Evolutionary conservation across 2,329 filamentous ascomycete genomes (phyloP), one percentile per base, ranked within the genome.

Genomic region (Xylaria sp.): DNA sequence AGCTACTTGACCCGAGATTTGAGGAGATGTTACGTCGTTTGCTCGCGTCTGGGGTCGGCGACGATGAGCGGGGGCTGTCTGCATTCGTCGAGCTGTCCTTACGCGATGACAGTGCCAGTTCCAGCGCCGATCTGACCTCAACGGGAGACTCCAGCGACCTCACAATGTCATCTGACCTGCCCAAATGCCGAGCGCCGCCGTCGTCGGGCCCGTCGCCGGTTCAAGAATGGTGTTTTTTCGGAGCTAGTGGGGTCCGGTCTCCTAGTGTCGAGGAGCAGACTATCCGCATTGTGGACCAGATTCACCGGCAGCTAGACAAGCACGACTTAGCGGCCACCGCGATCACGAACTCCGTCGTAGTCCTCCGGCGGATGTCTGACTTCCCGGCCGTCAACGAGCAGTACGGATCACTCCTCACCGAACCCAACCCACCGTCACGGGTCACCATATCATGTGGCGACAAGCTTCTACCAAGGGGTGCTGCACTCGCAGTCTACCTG

Each of bases 401-500:
- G 63, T 99, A 97, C 73, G 86, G 84, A 4, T 78, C 81, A 7
- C 81, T 92, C 48, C 97, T 97, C 74, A 76, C 76, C 18, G 79
- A 82, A 53, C 88, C 92, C 0, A 96, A 92, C 65, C 94, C 94
- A 0, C 91, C 94, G 0, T 86, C 92, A 0, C 79, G 94, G 54
- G 88, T 95, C 54, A 96, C 92, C 4, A 83, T 97, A 53, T 87
- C 91, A 0, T 89, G 88, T 63, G 91, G 91, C 2, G 76, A 84
- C 53, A 71, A 79, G 5, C 79, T 97, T 23, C 35, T 64, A 6
- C 89, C 89, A 0, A 52, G 70, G 0, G 80, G 79, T 8, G 75
- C 80, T 54, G 80, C 86, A 60, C 82, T 87, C 55, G 75, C 90
- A 13, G 81, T 93, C 63, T 78, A 80, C 65, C 71, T 84, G 46